phyloP scores from a whole-genome alignment of 192 early-diverging fungal species.

The Martensiomyces pterosporus region DNA sequence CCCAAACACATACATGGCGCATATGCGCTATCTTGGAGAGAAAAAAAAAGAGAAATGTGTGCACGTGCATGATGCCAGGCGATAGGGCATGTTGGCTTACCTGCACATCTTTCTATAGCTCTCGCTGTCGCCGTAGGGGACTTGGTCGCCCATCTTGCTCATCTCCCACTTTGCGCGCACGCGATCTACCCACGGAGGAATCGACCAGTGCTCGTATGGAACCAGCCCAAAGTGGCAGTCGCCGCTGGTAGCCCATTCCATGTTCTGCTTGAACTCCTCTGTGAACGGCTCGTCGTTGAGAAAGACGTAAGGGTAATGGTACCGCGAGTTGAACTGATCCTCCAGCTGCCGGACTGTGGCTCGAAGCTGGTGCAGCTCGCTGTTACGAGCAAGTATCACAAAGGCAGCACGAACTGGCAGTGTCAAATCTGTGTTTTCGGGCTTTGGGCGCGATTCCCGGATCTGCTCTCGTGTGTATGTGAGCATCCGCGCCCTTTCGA shows the following conservation, averaged over 20 bases:
- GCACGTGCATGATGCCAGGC: too few relatives aligned
- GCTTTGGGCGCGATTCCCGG: slow-evolving; percentile 28
- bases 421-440: not conserved
- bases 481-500: slow-evolving; percentile 17
- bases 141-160: slow-evolving; percentile 10
- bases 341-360: slow-evolving; percentile 61
- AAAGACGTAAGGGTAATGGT: slow-evolving; percentile 62
- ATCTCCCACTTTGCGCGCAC: slow-evolving; percentile 8
- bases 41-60: too few relatives aligned
- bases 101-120: slow-evolving; percentile 68
- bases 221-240: slow-evolving; percentile 49
- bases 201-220: slow-evolving; percentile 61
- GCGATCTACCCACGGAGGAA: slow-evolving; percentile 65
- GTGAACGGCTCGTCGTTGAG: slow-evolving; percentile 59
- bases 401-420: slow-evolving; percentile 35
- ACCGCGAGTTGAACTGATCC: slow-evolving; percentile 52
- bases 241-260: slow-evolving; percentile 3
- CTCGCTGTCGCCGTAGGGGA: slow-evolving; percentile 60
- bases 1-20: too few relatives aligned
- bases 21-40: too few relatives aligned
- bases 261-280: slow-evolving; percentile 45
- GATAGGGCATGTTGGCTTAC: too few relatives aligned
- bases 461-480: slow-evolving; percentile 14
- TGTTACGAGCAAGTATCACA: slow-evolving; percentile 61
- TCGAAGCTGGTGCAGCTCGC: slow-evolving; percentile 54